Evolutionary conservation across 2,329 filamentous ascomycete genomes (phyloP).

Genomic region (Pezicula carpinea): DNA sequence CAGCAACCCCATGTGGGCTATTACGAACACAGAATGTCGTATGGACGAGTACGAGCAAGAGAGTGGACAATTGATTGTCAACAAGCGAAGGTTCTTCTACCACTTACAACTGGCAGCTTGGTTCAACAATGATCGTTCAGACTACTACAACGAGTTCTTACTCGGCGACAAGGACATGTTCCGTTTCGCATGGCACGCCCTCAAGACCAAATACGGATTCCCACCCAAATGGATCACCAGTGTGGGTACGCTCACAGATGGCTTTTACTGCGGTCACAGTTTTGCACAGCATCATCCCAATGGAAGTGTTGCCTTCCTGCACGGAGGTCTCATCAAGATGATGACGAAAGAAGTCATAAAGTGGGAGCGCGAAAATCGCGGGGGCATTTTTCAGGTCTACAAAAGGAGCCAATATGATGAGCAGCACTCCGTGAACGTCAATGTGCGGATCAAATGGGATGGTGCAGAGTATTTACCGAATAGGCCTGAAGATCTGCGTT

Average conservation of each 20-base stretch:
- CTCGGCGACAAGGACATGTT: conserved; percentile 33
- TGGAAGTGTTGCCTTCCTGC: not conserved
- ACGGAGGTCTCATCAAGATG: not conserved
- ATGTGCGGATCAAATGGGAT: not conserved
- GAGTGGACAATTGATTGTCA: conserved; percentile 31
- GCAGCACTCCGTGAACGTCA: not conserved
- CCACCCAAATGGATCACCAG: not conserved
- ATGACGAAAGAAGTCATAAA: not conserved
- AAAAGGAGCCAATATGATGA: not conserved
- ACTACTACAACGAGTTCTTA: conserved; percentile 26
- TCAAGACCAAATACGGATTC: not conserved
- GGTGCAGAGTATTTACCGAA: not conserved
- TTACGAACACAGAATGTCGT: conserved; percentile 31
- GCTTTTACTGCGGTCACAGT: not conserved
- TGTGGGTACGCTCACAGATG: not conserved
- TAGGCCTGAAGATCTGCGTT: not conserved
- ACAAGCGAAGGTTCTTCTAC: conserved; percentile 33
- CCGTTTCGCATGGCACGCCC: not conserved
- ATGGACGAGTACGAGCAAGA: conserved; percentile 32
- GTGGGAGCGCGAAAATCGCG: not conserved
- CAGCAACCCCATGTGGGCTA: conserved; percentile 27
- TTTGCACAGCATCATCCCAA: not conserved
- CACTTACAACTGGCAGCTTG: conserved; percentile 32
- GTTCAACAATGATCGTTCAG: conserved; percentile 23
- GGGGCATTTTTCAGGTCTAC: not conserved